These are phyloP conservation scores for Phaeophleospora eucalypticola DNA, from an alignment of 2,329 filamentous ascomycete species.

Conservation along the genomic window DNA sequence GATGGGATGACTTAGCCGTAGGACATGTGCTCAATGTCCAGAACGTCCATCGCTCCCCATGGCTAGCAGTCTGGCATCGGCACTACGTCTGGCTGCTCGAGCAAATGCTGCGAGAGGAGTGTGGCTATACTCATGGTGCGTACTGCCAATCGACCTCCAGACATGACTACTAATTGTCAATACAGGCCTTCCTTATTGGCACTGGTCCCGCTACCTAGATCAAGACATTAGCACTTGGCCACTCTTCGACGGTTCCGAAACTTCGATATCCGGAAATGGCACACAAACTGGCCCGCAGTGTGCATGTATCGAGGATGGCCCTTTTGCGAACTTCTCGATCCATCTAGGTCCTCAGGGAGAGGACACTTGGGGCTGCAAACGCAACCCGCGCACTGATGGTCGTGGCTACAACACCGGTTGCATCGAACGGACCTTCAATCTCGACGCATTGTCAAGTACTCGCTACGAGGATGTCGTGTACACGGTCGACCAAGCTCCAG, in stretches of 20 bases:
- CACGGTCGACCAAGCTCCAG: slow-evolving; percentile 5
- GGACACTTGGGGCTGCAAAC: slow-evolving; percentile 6
- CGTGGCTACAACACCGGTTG: slow-evolving; percentile 13
- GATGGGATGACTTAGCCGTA: neutral
- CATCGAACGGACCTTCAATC: slow-evolving; percentile 7
- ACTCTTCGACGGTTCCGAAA: slow-evolving; percentile 40
- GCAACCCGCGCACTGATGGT: slow-evolving; percentile 24
- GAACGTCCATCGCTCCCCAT: slow-evolving; percentile 26
- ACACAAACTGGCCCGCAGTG: slow-evolving; percentile 46
- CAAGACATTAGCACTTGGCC: slow-evolving; percentile 1
- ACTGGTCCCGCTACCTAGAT: too few relatives aligned
- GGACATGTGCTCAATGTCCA: neutral
- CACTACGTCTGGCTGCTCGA: slow-evolving; percentile 41
- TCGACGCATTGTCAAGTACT: neutral
- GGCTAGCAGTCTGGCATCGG: slow-evolving; percentile 37
- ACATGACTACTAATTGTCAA: too few relatives aligned
- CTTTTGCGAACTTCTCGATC: slow-evolving; percentile 43
- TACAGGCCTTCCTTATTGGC: slow-evolving; percentile 17
- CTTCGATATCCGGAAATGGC: slow-evolving; percentile 44
- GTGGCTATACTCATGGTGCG: slow-evolving; percentile 43
- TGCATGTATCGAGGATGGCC: slow-evolving; percentile 50
- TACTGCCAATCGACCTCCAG: too few relatives aligned
- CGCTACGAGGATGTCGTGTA: slow-evolving; percentile 9
- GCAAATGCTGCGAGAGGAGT: slow-evolving; percentile 38
- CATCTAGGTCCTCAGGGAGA: slow-evolving; percentile 25